Evolutionary conservation across 352 stramenopile species (phyloP).

Genomic region (Peronospora farinosa): DNA sequence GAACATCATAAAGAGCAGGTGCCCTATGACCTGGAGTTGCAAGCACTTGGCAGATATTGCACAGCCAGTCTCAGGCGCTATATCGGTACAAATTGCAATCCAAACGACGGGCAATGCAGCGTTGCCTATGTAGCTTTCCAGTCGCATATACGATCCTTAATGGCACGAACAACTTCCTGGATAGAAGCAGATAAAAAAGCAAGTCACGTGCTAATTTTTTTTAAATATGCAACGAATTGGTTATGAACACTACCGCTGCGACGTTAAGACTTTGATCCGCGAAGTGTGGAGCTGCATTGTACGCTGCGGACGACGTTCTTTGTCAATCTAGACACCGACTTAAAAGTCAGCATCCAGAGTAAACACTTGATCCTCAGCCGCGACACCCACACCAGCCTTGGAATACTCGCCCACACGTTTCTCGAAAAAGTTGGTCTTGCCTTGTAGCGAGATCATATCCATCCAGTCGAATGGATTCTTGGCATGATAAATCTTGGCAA

Average conservation of each 20-base stretch:
- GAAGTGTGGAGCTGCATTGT: conserved; percentile 17
- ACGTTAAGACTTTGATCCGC: conserved; percentile 21
- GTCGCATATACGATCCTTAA: too few species aligned
- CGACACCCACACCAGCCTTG: conserved; percentile 94
- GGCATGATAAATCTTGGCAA: conserved; percentile 90
- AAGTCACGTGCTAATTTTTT: conserved; percentile 21
- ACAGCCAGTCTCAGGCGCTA: not conserved
- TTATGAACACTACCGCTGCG: conserved; percentile 26
- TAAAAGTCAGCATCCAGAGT: conserved; percentile 93
- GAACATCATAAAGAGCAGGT: conserved; percentile 3
- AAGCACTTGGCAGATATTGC: conserved; percentile 17
- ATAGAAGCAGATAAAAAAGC: not conserved
- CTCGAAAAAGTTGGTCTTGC: conserved; percentile 98
- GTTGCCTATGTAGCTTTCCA: too few species aligned
- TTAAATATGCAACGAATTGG: conserved; percentile 38
- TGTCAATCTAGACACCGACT: conserved; percentile 5
- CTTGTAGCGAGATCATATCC: conserved; percentile 98
- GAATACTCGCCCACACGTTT: conserved; percentile 99
- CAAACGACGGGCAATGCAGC: too few species aligned
- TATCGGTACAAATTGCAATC: too few species aligned
- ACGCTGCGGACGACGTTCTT: conserved; percentile 2
- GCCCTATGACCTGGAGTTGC: conserved; percentile 1
- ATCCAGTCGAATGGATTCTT: conserved; percentile 99
- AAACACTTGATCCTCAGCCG: conserved; percentile 86
- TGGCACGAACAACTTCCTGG: too few species aligned